phyloP scores from a whole-genome alignment of 2,329 filamentous ascomycete genomes.

The Aspergillus candidus region DNA sequence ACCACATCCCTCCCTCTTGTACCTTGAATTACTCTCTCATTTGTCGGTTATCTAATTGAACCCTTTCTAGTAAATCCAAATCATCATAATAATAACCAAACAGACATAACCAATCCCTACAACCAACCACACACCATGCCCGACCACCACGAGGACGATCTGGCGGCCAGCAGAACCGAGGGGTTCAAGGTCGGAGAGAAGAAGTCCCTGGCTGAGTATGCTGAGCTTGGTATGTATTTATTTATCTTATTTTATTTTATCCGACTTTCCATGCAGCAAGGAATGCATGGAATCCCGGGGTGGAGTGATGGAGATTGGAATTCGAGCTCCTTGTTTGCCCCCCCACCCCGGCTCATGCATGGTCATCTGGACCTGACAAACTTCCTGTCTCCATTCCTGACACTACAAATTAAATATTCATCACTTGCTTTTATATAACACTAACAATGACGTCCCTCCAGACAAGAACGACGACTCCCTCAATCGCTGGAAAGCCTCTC shows the following conservation, averaged over 20 bases:
- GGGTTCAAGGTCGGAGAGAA: slow-evolving; percentile 99
- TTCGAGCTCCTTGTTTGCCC: no score
- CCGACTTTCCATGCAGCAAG: not conserved
- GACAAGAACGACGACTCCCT: slow-evolving; percentile 82
- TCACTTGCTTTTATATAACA: slow-evolving; percentile 14
- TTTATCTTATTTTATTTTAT: not conserved
- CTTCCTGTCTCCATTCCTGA: not conserved
- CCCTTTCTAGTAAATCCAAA: no score
- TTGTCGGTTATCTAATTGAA: no score
- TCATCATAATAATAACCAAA: no score
- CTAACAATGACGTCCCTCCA: slow-evolving; percentile 20
- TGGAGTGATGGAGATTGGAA: no score
- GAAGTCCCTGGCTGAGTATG: slow-evolving; percentile 93
- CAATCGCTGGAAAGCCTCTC: slow-evolving; percentile 94
- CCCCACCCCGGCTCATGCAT: no score
- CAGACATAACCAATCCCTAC: not conserved
- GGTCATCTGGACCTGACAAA: no score
- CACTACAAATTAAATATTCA: not conserved
- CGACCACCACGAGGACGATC: slow-evolving; percentile 69
- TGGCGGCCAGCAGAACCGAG: slow-evolving; percentile 79
- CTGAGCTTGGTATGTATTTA: slow-evolving; percentile 70
- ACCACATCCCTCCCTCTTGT: no score
- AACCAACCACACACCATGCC: slow-evolving; percentile 50
- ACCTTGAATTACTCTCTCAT: no score
- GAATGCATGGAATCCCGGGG: not conserved